These are phyloP conservation scores for Nemania bipapillata DNA, from an alignment of 2,329 filamentous ascomycete species.

Conservation along the genomic window DNA sequence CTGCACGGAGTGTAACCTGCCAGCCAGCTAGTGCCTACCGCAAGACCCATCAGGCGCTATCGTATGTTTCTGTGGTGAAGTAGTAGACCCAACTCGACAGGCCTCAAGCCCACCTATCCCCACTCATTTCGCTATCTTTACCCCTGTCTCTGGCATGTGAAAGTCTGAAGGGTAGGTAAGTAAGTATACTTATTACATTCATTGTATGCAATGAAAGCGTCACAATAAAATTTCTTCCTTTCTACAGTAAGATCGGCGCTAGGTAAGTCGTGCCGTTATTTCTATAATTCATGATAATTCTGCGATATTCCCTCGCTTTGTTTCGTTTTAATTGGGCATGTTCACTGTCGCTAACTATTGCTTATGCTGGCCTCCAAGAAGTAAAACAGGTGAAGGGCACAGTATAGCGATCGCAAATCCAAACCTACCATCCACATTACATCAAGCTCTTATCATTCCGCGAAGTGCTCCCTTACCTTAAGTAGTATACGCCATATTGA, in stretches of 20 bases:
- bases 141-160: conserved; percentile 39
- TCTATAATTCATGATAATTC: neutral
- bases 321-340: neutral
- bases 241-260: neutral
- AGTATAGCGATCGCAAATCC: neutral
- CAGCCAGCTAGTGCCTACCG: neutral
- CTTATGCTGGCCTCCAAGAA: neutral
- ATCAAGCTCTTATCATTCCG: conserved; percentile 25
- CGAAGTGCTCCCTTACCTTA: neutral
- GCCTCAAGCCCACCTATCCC: neutral
- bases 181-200: neutral
- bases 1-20: neutral
- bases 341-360: neutral
- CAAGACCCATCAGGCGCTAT: conserved; percentile 7
- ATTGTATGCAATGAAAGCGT: conserved; percentile 1
- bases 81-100: neutral
- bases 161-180: conserved; percentile 21
- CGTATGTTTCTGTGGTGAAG: conserved; percentile 12
- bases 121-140: conserved; percentile 31
- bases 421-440: conserved; percentile 10
- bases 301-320: neutral
- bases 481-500: neutral
- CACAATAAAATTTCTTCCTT: neutral
- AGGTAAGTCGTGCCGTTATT: no score
- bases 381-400: conserved; percentile 2